A percentile compares a stretch with the other conserved stretches of the same genome.
Conservation (phyloP, 2,329 filamentous ascomycete species). For the Ceratocystis eucalypticola region DNA sequence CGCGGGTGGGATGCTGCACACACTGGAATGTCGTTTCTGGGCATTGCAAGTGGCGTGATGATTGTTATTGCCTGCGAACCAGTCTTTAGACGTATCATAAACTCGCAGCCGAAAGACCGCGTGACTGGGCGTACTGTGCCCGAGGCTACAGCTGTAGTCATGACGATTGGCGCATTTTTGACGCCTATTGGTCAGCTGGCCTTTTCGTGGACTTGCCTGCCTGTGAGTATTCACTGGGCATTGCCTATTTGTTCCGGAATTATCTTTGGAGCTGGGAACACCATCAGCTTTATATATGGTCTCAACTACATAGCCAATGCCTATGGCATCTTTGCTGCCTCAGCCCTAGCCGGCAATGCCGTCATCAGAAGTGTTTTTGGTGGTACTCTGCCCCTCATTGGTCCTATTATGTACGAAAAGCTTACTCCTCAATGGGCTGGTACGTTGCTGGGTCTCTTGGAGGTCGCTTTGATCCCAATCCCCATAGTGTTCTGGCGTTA, state of each 20-base stretch:
- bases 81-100: conserved; percentile 62
- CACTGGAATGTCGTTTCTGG: conserved; percentile 65
- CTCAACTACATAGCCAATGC: conserved; percentile 66
- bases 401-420: conserved; percentile 53
- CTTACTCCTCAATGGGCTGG: conserved; percentile 68
- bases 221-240: conserved; percentile 67
- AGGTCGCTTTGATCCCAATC: conserved; percentile 62
- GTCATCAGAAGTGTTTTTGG: conserved; percentile 60
- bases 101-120: conserved; percentile 59
- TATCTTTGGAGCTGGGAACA: conserved; percentile 66
- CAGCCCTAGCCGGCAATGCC: conserved; percentile 65
- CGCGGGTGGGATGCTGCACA: conserved; percentile 66
- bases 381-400: conserved; percentile 65
- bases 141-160: conserved; percentile 68
- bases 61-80: conserved; percentile 53
- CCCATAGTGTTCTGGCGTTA: conserved; percentile 64
- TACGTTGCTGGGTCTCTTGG: conserved; percentile 59
- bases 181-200: conserved; percentile 68
- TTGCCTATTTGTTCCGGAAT: conserved; percentile 64
- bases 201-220: conserved; percentile 80
- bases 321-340: conserved; percentile 72
- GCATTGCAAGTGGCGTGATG: conserved; percentile 50
- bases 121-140: conserved; percentile 59
- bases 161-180: conserved; percentile 62
- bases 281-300: conserved; percentile 67